These are phyloP conservation scores for Austroboletus eburneus DNA, from an alignment of 768 basidiomycete genomes.

Conservation along the genomic window DNA sequence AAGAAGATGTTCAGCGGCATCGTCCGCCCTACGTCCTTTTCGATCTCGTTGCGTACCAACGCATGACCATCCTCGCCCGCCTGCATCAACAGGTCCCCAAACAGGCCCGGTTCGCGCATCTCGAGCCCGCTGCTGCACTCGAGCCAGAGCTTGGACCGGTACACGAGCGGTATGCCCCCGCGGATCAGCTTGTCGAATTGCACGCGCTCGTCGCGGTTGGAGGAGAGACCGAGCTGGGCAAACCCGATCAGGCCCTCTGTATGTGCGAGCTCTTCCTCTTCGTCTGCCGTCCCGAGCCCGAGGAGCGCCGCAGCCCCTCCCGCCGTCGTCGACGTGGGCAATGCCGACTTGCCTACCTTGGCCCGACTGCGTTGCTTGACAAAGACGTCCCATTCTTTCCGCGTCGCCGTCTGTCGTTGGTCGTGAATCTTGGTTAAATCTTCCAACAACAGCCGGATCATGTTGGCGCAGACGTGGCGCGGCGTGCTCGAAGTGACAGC, in stretches of 20 bases:
- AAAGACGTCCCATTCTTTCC: conserved; percentile 87
- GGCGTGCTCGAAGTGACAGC: conserved; percentile 59
- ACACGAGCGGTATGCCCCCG: conserved; percentile 81
- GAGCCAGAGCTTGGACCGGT: conserved; percentile 85
- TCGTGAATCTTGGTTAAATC: conserved; percentile 84
- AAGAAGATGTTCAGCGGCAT: conserved; percentile 97
- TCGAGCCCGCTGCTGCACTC: conserved; percentile 94
- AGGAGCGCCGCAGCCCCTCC: conserved; percentile 62
- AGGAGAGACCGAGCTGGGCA: conserved; percentile 77
- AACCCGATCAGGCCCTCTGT: conserved; percentile 87
- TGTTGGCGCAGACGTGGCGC: conserved; percentile 70
- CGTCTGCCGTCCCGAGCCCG: conserved; percentile 58
- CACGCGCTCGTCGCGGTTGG: conserved; percentile 65
- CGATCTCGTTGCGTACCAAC: conserved; percentile 73
- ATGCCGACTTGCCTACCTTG: conserved; percentile 27
- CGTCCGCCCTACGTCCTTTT: conserved; percentile 91
- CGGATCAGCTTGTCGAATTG: conserved; percentile 81
- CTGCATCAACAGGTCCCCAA: conserved; percentile 73
- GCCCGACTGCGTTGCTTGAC: conserved; percentile 62
- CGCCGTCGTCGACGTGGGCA: conserved; percentile 15
- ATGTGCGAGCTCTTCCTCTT: conserved; percentile 74
- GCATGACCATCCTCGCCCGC: conserved; percentile 40
- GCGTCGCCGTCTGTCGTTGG: conserved; percentile 58
- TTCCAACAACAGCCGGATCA: conserved; percentile 67
- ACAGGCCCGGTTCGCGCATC: conserved; percentile 87